These are phyloP conservation scores for Sarocladium kiliense DNA, from an alignment of 2,329 filamentous ascomycete species.

Conservation along the genomic window DNA sequence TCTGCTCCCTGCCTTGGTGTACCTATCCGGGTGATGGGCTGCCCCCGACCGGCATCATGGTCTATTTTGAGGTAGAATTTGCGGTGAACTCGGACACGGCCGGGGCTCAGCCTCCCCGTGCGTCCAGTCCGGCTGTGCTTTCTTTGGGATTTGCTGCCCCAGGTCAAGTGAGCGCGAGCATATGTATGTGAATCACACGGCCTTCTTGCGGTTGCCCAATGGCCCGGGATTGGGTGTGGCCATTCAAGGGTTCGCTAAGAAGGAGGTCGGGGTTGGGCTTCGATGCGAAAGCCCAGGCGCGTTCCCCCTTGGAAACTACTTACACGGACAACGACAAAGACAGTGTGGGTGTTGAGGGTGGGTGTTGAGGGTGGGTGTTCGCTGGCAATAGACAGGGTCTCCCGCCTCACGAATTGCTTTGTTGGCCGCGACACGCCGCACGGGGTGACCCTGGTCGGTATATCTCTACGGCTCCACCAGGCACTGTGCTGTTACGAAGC, in stretches of 20 bases:
- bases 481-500: neutral
- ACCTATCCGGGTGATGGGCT: neutral
- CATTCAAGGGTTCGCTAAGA: neutral
- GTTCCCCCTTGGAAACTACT: neutral
- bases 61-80: neutral
- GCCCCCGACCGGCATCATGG: neutral
- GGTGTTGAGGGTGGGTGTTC: conserved; percentile 1
- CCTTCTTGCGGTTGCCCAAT: neutral
- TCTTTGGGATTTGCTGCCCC: neutral
- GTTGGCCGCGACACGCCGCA: neutral
- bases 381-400: conserved; percentile 1
- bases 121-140: neutral
- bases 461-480: neutral
- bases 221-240: neutral
- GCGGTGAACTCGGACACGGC: neutral
- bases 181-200: conserved; percentile 19
- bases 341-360: neutral
- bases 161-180: conserved; percentile 24
- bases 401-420: conserved; percentile 7
- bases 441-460: conserved; percentile 3
- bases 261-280: conserved; percentile 8
- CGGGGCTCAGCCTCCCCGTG: neutral
- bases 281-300: neutral
- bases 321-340: neutral
- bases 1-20: neutral